Evolutionary conservation across 495 filamentous ascomycete species (phyloP).

Genomic region (Hypomontagnella submonticulosa): DNA sequence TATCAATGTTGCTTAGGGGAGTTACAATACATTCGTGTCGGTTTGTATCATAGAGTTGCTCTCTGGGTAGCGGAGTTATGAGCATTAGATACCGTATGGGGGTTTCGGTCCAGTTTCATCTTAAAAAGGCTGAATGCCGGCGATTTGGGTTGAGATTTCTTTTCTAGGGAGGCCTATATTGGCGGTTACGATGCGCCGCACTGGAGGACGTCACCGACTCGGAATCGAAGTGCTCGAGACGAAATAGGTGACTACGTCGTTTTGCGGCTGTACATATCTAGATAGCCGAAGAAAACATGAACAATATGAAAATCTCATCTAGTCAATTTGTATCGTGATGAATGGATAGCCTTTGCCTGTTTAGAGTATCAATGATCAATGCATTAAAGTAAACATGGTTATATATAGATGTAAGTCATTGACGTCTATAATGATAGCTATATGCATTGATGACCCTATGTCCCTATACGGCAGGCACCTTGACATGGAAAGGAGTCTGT

Average conservation of each 20-base stretch:
- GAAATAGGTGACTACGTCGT: constrained; percentile 42
- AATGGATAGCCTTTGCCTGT: too few species aligned
- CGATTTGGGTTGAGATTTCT: constrained; percentile 27
- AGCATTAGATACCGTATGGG: constrained; percentile 45
- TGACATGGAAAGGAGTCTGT: too few species aligned
- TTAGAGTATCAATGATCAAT: too few species aligned
- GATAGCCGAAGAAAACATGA: constrained; percentile 40
- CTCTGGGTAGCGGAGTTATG: constrained; percentile 45
- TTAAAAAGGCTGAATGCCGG: constrained; percentile 28
- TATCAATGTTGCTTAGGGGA: constrained; percentile 26
- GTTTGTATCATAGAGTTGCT: constrained; percentile 50
- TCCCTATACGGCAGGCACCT: too few species aligned
- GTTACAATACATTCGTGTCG: constrained; percentile 35
- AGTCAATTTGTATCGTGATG: too few species aligned
- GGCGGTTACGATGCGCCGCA: constrained; percentile 38
- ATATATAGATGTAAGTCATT: too few species aligned
- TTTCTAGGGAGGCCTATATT: constrained; percentile 20
- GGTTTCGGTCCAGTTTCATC: constrained; percentile 18
- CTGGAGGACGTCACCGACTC: constrained; percentile 44
- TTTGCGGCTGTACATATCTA: constrained; percentile 50
- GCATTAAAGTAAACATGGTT: too few species aligned
- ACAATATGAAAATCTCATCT: neutral
- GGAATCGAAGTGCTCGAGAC: constrained; percentile 54
- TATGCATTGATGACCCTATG: too few species aligned
- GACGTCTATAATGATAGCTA: too few species aligned